phyloP scores from a whole-genome alignment of 768 basidiomycete genomes.

The Russula ochroleuca region DNA sequence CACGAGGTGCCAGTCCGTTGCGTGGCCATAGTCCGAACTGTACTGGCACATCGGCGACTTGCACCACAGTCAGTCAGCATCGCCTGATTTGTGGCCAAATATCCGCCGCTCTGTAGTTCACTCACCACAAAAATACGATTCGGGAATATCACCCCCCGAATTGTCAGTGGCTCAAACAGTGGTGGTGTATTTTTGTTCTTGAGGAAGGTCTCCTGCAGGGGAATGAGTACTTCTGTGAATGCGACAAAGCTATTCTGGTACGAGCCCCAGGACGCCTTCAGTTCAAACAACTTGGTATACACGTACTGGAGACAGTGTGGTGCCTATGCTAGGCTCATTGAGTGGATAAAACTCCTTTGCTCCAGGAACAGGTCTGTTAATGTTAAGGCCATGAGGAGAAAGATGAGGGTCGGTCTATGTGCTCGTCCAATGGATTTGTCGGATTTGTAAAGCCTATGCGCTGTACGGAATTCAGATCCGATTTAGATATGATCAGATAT shows the following conservation, averaged over 20 bases:
- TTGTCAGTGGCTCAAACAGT: conserved; percentile 62
- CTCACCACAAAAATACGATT: conserved; percentile 68
- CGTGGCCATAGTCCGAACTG: conserved; percentile 65
- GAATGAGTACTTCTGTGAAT: conserved; percentile 4
- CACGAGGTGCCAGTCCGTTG: conserved; percentile 80
- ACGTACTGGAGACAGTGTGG: conserved; percentile 36
- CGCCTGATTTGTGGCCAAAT: not conserved
- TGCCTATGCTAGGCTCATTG: conserved; percentile 56
- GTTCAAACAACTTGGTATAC: too few species aligned
- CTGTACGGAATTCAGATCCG: too few species aligned
- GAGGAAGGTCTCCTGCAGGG: conserved; percentile 36
- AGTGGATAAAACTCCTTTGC: conserved; percentile 55
- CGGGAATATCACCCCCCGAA: conserved; percentile 61
- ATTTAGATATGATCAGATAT: too few species aligned
- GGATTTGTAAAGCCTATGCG: too few species aligned
- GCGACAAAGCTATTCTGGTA: conserved; percentile 10
- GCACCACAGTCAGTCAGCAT: not conserved
- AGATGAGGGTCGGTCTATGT: too few species aligned
- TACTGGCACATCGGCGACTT: conserved; percentile 87
- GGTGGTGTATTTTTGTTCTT: conserved; percentile 51
- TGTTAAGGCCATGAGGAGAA: conserved; percentile 2
- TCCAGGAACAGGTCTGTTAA: conserved; percentile 48
- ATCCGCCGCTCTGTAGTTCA: conserved; percentile 6
- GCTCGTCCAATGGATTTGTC: too few species aligned
- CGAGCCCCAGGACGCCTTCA: conserved; percentile 3